Conservation (phyloP, 352 stramenopile genomes). For the Globisporangium rhizosaccharum region DNA sequence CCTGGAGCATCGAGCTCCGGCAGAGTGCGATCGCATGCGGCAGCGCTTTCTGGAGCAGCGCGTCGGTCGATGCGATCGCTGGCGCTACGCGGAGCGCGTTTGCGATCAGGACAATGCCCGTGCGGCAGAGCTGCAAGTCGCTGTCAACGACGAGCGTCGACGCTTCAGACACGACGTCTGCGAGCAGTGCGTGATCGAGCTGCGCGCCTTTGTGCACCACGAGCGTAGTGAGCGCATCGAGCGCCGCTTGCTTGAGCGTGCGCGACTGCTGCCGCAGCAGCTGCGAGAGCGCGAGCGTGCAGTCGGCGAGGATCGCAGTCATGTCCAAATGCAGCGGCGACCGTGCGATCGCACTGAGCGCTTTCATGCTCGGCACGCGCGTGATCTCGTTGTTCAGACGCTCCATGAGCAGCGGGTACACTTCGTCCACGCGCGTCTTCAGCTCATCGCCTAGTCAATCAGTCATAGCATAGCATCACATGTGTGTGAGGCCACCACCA, state of each 20-base stretch:
- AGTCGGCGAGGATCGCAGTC: conserved; percentile 86
- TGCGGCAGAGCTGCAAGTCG: conserved; percentile 96
- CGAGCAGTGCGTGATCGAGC: conserved; percentile 79
- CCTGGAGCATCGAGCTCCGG: conserved; percentile 91
- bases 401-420: conserved; percentile 93
- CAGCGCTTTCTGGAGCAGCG: conserved; percentile 64
- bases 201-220: conserved; percentile 70
- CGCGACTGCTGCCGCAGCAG: conserved; percentile 95
- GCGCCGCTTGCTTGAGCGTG: conserved; percentile 91
- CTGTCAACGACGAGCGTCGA: conserved; percentile 90
- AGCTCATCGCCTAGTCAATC: conserved; percentile 69
- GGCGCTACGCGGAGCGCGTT: conserved; percentile 70
- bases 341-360: conserved; percentile 86
- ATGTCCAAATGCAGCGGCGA: conserved; percentile 89
- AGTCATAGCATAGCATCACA: neutral
- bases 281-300: conserved; percentile 81
- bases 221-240: conserved; percentile 91
- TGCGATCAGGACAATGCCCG: conserved; percentile 87
- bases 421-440: conserved; percentile 55
- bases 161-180: conserved; percentile 87
- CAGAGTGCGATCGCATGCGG: conserved; percentile 84
- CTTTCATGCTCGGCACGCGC: conserved; percentile 95
- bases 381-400: conserved; percentile 98
- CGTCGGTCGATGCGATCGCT: conserved; percentile 43
- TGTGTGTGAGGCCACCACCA: conserved; percentile 1